Evolutionary conservation across 108 stramenopile genomes (phyloP), one percentile per base, ranked within the genome.

Genomic region (Cyclotella cryptica): DNA sequence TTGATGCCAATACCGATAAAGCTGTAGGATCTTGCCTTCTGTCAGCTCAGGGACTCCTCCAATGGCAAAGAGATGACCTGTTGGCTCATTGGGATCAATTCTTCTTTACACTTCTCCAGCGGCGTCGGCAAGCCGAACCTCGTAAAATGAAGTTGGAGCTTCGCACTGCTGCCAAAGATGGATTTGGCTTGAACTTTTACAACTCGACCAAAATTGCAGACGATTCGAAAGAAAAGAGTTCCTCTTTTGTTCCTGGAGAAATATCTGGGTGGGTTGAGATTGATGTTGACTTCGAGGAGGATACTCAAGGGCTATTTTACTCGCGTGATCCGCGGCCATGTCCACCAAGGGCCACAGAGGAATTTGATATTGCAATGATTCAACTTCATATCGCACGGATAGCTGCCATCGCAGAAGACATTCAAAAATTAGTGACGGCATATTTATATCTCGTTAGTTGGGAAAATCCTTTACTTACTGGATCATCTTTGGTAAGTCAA

Each of bases 191-290:
- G 27, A 89, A 89, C 58, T 94, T 83, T 71, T 92, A 84, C 60
- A 85, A 82, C 64, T 60, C 83, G 27, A 47, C 80, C 35, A 86
- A 80, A 60, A 61, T 65, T 13, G 52, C 57, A 6, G 79, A 69
- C 44, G 79, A 73, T 19, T 44, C 71, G 14, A 77, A 54, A 54
- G 61, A 64, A 69, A 65, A 70, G 53, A 61, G 57, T 54, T 62
- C 61, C 12, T 66, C 81, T 18, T 18, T 42, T 44, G 65, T 53
- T 51, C 66, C 79, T 52, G 88, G 87, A 24, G 85, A 81, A 66
- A 92, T 93, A 65, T 77, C 72, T 46, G 95, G 95, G 9, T 92
- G 90, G 89, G 47, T 93, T 29, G 91, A 93, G n/a, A 45, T 92
- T 19, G 80, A 84, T 45, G 53, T 88, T 42, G 64, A 83, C 19